phyloP scores from a whole-genome alignment of 2,329 filamentous ascomycete species.

The Penicillium sclerotiorum region DNA sequence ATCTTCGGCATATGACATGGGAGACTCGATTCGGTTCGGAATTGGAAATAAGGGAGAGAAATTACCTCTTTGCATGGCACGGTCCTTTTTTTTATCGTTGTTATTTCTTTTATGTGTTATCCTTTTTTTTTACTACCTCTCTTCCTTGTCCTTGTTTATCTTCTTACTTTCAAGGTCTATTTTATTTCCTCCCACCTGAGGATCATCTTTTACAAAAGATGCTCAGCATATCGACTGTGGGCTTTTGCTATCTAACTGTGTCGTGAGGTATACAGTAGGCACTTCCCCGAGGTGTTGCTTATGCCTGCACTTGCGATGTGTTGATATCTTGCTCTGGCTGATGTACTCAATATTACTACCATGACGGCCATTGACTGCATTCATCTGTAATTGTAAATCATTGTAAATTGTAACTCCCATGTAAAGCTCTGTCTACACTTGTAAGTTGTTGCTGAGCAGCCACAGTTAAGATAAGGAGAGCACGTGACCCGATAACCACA shows the following conservation, averaged over 20 bases:
- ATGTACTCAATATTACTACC: slow-evolving; percentile 14
- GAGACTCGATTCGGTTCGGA: slow-evolving; percentile 13
- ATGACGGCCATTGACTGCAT: slow-evolving; percentile 1
- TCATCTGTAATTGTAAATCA: background rate
- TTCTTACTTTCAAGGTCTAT: slow-evolving; percentile 22
- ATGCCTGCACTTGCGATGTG: slow-evolving; percentile 10
- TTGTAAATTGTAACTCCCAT: background rate
- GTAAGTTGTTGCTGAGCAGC: no score
- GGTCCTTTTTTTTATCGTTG: slow-evolving; percentile 17
- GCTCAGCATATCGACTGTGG: slow-evolving; percentile 15
- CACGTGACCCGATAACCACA: slow-evolving; percentile 9
- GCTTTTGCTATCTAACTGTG: slow-evolving; percentile 11
- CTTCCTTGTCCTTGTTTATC: slow-evolving; percentile 2
- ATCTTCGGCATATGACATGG: slow-evolving; percentile 26
- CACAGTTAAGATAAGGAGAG: no score
- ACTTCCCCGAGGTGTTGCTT: slow-evolving; percentile 19
- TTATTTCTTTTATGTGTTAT: slow-evolving; percentile 11
- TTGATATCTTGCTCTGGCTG: slow-evolving; percentile 19
- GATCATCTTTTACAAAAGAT: slow-evolving; percentile 10
- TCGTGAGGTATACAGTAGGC: slow-evolving; percentile 25
- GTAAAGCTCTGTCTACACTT: background rate
- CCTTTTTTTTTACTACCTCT: slow-evolving; percentile 13
- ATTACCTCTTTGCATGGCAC: slow-evolving; percentile 25
- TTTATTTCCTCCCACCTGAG: slow-evolving; percentile 21
- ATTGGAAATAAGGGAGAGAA: slow-evolving; percentile 23